Conservation (phyloP, 208 protist genomes). For the Leishmania braziliensis region DNA sequence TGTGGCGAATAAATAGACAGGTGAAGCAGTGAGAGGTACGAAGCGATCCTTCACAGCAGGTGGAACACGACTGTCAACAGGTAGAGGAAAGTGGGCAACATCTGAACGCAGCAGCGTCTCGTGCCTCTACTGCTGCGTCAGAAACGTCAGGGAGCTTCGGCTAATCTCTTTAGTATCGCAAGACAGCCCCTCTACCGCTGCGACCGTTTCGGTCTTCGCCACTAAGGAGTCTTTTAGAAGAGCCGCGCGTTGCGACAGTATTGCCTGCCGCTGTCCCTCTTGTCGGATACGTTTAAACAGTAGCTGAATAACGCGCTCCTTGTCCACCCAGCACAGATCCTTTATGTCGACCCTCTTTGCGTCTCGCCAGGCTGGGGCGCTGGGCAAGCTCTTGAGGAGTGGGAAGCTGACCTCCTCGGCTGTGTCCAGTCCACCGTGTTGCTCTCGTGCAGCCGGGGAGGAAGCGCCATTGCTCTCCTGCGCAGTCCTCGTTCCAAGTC, state of each 20-base stretch:
- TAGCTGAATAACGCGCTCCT: constrained; percentile 85
- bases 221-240: neutral
- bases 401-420: neutral
- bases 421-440: neutral
- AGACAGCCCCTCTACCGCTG: neutral
- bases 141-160: constrained; percentile 40
- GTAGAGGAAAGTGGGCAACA: neutral
- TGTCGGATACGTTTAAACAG: constrained; percentile 80
- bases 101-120: neutral
- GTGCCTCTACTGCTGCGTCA: constrained; percentile 43
- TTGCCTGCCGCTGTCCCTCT: constrained; percentile 22
- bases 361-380: constrained; percentile 51
- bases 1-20: neutral
- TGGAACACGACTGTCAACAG: neutral
- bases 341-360: constrained; percentile 73
- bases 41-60: neutral
- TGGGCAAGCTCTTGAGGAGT: constrained; percentile 38
- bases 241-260: neutral
- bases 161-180: neutral
- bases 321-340: constrained; percentile 83
- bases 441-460: neutral
- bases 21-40: no score
- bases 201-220: neutral
- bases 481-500: neutral
- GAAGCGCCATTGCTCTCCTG: neutral